Evolutionary conservation across 2,329 filamentous ascomycete genomes (phyloP).

Genomic region (Calonectria pseudoturangicola): DNA sequence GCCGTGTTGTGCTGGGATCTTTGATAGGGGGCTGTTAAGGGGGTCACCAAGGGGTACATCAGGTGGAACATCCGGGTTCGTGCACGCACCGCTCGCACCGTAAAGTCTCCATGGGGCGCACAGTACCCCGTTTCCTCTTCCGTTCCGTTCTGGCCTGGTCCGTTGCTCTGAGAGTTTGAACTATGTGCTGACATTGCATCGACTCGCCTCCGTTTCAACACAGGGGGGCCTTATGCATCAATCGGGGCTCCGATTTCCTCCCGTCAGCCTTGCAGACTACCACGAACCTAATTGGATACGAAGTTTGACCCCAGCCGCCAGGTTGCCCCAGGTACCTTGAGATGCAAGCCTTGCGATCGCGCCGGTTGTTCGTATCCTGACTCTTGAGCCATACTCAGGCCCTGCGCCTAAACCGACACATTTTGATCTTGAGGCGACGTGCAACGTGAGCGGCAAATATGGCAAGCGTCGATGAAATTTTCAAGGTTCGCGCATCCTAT

Average conservation of each 20-base stretch:
- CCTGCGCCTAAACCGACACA: background rate
- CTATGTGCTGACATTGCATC: constrained; percentile 22
- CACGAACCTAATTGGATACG: constrained; percentile 8
- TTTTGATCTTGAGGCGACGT: background rate
- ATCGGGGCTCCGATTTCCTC: constrained; percentile 9
- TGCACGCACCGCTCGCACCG: constrained; percentile 17
- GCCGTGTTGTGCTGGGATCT: background rate
- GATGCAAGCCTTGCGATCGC: constrained; percentile 20
- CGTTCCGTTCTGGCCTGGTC: constrained; percentile 10
- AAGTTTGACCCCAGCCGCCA: background rate
- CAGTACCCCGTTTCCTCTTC: constrained; percentile 18
- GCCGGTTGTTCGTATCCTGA: background rate
- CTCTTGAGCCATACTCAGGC: background rate
- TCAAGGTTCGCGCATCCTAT: constrained; percentile 64
- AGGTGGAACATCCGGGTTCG: constrained; percentile 25
- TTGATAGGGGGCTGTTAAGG: constrained; percentile 3
- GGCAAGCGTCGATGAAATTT: constrained; percentile 76
- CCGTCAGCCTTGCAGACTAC: constrained; percentile 15
- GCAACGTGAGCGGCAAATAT: constrained; percentile 59
- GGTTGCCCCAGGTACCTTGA: constrained; percentile 9
- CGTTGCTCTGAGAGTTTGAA: constrained; percentile 5
- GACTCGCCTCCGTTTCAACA: background rate
- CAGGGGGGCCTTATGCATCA: constrained; percentile 13
- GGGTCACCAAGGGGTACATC: constrained; percentile 22
- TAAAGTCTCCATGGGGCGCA: constrained; percentile 10